phyloP scores from a whole-genome alignment of 192 early-diverging fungal genomes.

The Backusella macrospora region DNA sequence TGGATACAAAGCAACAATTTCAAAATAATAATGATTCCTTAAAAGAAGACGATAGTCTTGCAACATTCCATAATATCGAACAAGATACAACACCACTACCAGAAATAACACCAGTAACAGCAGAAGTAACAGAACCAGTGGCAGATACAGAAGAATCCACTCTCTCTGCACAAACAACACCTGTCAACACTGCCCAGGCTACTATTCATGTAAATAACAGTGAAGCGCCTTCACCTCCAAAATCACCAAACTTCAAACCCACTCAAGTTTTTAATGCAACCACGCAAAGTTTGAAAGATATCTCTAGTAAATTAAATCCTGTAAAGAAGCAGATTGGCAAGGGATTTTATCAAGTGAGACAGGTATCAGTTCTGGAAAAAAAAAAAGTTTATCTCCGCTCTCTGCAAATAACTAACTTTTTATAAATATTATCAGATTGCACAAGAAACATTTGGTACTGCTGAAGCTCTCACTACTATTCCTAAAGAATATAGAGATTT shows the following conservation, averaged over 20 bases:
- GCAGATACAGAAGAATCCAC: background rate
- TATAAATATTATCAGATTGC: constrained; percentile 51
- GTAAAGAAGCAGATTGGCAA: constrained; percentile 45
- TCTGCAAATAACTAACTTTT: background rate
- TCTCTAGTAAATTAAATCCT: constrained; percentile 44
- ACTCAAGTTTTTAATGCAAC: constrained; percentile 11
- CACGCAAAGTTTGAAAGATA: constrained; percentile 45
- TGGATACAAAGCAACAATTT: no score
- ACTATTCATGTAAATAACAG: background rate
- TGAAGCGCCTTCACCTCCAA: constrained; percentile 25
- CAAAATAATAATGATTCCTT: no score
- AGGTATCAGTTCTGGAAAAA: constrained; percentile 34
- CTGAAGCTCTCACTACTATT: constrained; percentile 81
- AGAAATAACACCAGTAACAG: no score
- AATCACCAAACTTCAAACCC: constrained; percentile 3
- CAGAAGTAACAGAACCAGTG: background rate
- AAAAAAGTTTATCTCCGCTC: background rate
- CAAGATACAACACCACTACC: no score
- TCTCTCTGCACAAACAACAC: background rate
- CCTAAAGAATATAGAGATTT: constrained; percentile 87
- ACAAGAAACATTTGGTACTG: constrained; percentile 73
- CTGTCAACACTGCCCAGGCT: background rate
- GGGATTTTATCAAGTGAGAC: constrained; percentile 47
- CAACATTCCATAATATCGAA: no score
- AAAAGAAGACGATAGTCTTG: no score